Base-by-base conservation (phyloP, 768 basidiomycete genomes). In the Daedalea quercina region DNA sequence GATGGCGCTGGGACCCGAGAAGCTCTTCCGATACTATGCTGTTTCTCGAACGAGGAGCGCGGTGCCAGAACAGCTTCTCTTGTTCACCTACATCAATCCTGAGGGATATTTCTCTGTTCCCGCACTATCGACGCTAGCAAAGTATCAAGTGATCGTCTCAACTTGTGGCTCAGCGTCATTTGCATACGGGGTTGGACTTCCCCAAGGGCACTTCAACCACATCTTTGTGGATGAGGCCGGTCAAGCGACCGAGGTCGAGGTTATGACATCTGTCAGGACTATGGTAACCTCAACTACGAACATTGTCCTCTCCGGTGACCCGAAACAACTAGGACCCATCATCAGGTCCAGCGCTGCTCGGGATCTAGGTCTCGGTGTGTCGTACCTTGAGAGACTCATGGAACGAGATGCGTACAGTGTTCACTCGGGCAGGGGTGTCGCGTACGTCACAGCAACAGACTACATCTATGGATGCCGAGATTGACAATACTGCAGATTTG, bases 151-250 rank as follows among this genome's bases (percentile, higher is more conserved):
- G 0, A 68, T 86, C n/a, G 77, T 87, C 9, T 70, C 79, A 1
- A 88, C 85, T 0, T 86, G 85, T 46, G 72, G 81, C 9, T 84
- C 85, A 0, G 79, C 82, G 0, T 78, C 79, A 1, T 74, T 83
- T 37, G 69, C 73, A 1, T 72, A 73, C 23, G 78, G 77, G 1
- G 71, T 85, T 35, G 84, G 84, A 0, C 70, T 87, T 42, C 67
- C 74, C 0, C 69, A 75, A 1, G 85, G 85, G 0, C 79, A 85
- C 62, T 88, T 80, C 62, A 75, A 71, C 9, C 82, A 87, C 54
- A 81, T 88, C 13, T 83, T 87, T 60, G 66, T 85, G 9, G 85
- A 88, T 57, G 85, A 88, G 61, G 85, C 84, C 0, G 85, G 82
- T 0, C 85, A 88, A 59, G 83, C 84, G 1, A 82, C 80, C 0